Evolutionary conservation across 371 early-diverging fungal genomes (phyloP), one percentile per base, ranked within the genome.

Genomic region (Mucor racemosus): DNA sequence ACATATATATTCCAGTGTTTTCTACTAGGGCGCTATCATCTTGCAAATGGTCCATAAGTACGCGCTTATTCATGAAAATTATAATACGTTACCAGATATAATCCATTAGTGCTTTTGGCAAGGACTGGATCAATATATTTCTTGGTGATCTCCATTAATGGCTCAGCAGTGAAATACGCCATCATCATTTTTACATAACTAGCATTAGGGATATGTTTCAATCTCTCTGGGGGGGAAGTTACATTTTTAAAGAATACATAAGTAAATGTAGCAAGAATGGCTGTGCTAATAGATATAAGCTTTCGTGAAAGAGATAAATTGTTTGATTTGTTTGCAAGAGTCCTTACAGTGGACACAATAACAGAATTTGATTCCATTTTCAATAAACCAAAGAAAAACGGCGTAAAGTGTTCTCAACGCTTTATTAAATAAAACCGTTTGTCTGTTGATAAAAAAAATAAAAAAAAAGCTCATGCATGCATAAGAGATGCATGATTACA

Each of bases 201-300:
- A 4, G 38, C 59, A 34, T 55, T 19, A 5, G 64, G 56, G 31
- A 63, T 63, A 31, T 63, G 64, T 7, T 35, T 55, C 9, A 63
- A 33, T 36, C 36, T 17, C 31, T 63, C 35, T n/a, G 64, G 64
- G 7, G 56, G 64, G 5, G 41, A 53, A 3, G 42, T 31, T 31
- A 40, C 19, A 26, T 56, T 63, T n/a, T 55, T 63, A 19, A 31
- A 59, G 1, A 19, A 3, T 7, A 48, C 15, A 48, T 36, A 61
- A 19, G 48, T 34, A 5, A 48, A 8, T 5, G 61, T 48, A 3
- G 35, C 17, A 15, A 61, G 9, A 36, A 48, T 13, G 19, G 61
- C 61, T 5, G 61, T 10, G 9, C 48, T 34, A 26, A 61, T 61
- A n/a, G 61, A 39, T 8, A 61, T 36, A 9, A n/a, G 3, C 35